Conservation (phyloP, 202 grass and related monocot species). For the Schoenoplectus triqueter region DNA sequence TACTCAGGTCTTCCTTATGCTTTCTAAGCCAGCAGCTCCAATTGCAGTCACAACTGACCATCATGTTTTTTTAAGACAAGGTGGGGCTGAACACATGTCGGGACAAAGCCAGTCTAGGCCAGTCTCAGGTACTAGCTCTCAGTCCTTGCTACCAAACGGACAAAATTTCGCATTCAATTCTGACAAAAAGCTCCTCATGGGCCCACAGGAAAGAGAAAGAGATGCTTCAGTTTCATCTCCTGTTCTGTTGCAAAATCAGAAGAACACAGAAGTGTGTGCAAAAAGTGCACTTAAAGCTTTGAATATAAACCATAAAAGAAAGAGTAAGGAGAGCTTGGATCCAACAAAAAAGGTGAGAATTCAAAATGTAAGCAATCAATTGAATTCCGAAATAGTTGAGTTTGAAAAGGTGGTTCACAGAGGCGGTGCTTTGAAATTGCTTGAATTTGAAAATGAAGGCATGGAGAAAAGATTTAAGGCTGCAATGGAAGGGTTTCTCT, state of each 20-base stretch:
- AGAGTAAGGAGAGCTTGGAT: slow-evolving; percentile 33
- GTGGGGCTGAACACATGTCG: slow-evolving; percentile 51
- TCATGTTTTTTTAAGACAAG: slow-evolving; percentile 47
- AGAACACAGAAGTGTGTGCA: slow-evolving; percentile 16
- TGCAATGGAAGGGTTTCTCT: slow-evolving; percentile 71
- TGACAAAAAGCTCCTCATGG: slow-evolving; percentile 77
- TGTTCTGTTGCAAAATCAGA: slow-evolving; percentile 26
- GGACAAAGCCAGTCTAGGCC: slow-evolving; percentile 69
- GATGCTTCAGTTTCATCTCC: slow-evolving; percentile 38
- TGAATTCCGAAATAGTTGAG: slow-evolving; percentile 24
- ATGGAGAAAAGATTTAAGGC: slow-evolving; percentile 70
- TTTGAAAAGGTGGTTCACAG: slow-evolving; percentile 60
- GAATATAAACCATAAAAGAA: slow-evolving; percentile 35
- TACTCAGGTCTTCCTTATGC: slow-evolving; percentile 40
- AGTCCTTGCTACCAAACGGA: slow-evolving; percentile 62
- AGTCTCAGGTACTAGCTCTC: slow-evolving; percentile 90
- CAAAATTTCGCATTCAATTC: slow-evolving; percentile 59
- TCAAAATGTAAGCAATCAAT: slow-evolving; percentile 25
- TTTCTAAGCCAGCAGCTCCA: slow-evolving; percentile 47
- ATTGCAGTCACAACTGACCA: slow-evolving; percentile 12
- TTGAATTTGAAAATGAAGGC: slow-evolving; percentile 68
- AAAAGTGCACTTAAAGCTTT: background rate
- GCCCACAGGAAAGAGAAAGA: slow-evolving; percentile 79
- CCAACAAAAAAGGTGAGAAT: slow-evolving; percentile 20
- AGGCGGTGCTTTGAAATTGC: slow-evolving; percentile 67